Conservation (phyloP, 2,329 filamentous ascomycete species). For the Cadophora sp. region DNA sequence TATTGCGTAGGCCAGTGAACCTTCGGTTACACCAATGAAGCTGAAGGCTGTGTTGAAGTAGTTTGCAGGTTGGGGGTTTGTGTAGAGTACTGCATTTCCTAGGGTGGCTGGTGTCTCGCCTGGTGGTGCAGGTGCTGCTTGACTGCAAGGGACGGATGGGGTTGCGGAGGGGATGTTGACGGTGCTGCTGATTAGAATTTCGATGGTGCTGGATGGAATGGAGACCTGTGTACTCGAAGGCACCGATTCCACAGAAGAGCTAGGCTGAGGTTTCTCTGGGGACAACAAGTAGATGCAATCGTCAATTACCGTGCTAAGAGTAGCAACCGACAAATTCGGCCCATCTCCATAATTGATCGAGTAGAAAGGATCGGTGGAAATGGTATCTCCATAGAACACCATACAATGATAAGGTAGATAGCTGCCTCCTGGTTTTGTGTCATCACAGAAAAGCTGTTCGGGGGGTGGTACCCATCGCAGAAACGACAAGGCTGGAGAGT, state of each 20-base stretch:
- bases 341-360: background rate
- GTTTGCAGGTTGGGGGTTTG: background rate
- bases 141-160: background rate
- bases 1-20: too few species aligned
- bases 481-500: background rate
- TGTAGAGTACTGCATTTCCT: background rate
- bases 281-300: background rate
- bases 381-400: background rate
- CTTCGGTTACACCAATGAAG: too few species aligned
- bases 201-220: too few species aligned
- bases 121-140: background rate
- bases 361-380: background rate
- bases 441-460: conserved; percentile 8
- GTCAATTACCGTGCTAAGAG: background rate
- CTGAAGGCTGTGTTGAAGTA: too few species aligned
- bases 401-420: background rate
- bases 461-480: background rate
- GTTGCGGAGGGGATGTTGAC: background rate
- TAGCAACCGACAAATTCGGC: background rate
- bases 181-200: background rate
- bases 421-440: background rate
- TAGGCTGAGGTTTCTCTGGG: background rate
- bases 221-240: background rate
- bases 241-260: background rate
- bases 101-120: background rate